Evolutionary conservation across 352 stramenopile genomes (phyloP).

Genomic region (Phytophthora sansomeana): DNA sequence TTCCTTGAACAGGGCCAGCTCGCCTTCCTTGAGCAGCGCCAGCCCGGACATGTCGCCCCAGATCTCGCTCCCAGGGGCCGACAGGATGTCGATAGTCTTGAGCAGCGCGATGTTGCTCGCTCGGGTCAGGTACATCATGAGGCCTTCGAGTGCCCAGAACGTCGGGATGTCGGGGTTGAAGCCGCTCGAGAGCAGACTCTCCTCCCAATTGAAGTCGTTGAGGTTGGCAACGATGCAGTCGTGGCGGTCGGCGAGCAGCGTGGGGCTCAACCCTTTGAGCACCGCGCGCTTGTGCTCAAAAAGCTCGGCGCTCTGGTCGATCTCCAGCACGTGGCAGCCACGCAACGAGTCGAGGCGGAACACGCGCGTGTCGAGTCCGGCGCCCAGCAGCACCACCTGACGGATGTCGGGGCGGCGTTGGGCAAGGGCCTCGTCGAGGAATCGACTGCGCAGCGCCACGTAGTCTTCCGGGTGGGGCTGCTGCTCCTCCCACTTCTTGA

Average conservation of each 20-base stretch:
- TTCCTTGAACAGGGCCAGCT: constrained; percentile 33
- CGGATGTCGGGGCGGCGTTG: constrained; percentile 47
- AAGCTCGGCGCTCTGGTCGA: constrained; percentile 53
- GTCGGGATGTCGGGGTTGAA: constrained; percentile 58
- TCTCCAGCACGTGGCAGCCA: constrained; percentile 55
- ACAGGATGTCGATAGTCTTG: constrained; percentile 62
- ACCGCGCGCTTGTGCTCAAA: constrained; percentile 55
- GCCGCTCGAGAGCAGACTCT: constrained; percentile 42
- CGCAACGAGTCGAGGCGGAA: constrained; percentile 52
- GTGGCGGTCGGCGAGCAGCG: constrained; percentile 45
- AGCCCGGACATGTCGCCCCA: constrained; percentile 55
- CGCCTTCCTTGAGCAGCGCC: constrained; percentile 28
- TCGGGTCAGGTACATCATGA: constrained; percentile 55
- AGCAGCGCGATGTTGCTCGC: constrained; percentile 54
- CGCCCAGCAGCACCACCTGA: constrained; percentile 62
- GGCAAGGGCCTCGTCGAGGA: constrained; percentile 58
- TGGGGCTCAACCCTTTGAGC: constrained; percentile 34
- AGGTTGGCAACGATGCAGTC: constrained; percentile 59
- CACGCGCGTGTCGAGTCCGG: constrained; percentile 59
- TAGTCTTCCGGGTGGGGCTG: constrained; percentile 37
- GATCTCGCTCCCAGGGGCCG: constrained; percentile 51
- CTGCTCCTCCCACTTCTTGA: constrained; percentile 32
- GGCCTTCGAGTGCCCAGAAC: constrained; percentile 63
- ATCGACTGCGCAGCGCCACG: constrained; percentile 50
- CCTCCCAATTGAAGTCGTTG: constrained; percentile 57